Percentiles rank a stretch among this genome's conserved stretches.
phyloP scores from a whole-genome alignment of 2,329 filamentous ascomycete species.

The Tolypocladium paradoxum region DNA sequence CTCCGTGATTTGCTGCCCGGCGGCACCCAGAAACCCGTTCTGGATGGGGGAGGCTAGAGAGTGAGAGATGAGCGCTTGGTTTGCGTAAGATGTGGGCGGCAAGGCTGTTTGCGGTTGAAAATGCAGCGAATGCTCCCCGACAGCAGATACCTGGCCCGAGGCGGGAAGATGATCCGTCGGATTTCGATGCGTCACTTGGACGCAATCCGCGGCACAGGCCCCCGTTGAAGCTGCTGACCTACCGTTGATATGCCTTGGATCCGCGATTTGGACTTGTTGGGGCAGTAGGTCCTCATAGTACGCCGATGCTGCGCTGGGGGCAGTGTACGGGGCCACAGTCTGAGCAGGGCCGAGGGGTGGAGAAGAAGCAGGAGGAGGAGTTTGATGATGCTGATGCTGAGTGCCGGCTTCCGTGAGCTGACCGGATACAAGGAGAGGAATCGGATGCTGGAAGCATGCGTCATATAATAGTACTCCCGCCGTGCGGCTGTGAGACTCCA shows the following conservation, averaged over 20 bases:
- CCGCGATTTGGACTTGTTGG: background rate
- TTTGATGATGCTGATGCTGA: background rate
- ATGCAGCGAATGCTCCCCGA: background rate
- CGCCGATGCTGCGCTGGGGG: background rate
- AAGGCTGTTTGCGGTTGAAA: background rate
- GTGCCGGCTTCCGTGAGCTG: background rate
- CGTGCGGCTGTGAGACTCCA: background rate
- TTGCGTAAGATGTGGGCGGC: background rate
- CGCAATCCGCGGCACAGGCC: constrained; percentile 1
- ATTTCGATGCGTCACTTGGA: background rate
- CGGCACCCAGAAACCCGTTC: background rate
- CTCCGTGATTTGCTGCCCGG: background rate
- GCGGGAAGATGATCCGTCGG: background rate
- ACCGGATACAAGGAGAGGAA: background rate
- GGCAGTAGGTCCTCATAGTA: background rate
- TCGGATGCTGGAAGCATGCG: constrained; percentile 3
- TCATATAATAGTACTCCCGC: background rate
- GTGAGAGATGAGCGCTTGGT: background rate
- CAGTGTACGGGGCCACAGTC: background rate
- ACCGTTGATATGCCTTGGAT: background rate
- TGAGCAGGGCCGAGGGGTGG: background rate
- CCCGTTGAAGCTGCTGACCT: background rate
- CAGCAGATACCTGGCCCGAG: background rate
- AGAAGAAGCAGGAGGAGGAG: background rate
- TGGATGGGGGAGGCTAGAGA: background rate